Percentiles rank a stretch among this genome's conserved stretches.
Evolutionary conservation across 2,329 filamentous ascomycete species (phyloP).

Genomic region (Colletotrichum cereale): DNA sequence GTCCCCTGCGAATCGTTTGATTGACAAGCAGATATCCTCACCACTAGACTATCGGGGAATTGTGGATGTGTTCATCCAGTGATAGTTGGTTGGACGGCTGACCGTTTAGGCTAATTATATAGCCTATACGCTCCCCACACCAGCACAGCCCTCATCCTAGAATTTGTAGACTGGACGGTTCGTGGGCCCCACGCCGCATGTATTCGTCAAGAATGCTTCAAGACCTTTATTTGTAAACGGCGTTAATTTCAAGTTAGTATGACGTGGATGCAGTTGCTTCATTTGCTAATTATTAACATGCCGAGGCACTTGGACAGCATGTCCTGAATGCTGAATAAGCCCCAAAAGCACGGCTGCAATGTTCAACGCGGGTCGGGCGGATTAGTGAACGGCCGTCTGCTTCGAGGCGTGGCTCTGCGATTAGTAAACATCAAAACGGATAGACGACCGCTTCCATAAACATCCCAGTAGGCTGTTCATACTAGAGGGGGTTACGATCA

Average conservation of each 20-base stretch:
- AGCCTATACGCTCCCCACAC: background rate
- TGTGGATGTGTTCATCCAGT: background rate
- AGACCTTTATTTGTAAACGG: background rate
- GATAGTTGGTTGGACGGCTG: background rate
- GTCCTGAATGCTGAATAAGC: background rate
- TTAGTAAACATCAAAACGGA: background rate
- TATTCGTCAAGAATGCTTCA: too few relatives aligned
- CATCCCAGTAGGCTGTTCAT: background rate
- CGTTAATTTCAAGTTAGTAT: background rate
- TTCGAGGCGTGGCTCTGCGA: background rate
- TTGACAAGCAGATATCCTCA: constrained; percentile 40
- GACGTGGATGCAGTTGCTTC: background rate
- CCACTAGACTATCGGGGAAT: constrained; percentile 39
- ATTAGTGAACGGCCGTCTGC: background rate
- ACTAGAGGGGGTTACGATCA: too few relatives aligned
- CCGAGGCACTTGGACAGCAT: too few relatives aligned
- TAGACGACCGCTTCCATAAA: background rate
- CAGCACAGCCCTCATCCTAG: accelerated
- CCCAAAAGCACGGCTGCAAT: background rate
- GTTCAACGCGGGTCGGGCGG: background rate
- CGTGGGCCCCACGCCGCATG: too few relatives aligned
- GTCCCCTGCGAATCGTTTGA: constrained; percentile 22
- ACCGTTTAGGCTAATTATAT: background rate
- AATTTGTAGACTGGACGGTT: background rate
- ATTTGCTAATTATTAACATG: background rate